Conservation (phyloP, 371 early-diverging fungal genomes). For the Rhizopus sp. region DNA sequence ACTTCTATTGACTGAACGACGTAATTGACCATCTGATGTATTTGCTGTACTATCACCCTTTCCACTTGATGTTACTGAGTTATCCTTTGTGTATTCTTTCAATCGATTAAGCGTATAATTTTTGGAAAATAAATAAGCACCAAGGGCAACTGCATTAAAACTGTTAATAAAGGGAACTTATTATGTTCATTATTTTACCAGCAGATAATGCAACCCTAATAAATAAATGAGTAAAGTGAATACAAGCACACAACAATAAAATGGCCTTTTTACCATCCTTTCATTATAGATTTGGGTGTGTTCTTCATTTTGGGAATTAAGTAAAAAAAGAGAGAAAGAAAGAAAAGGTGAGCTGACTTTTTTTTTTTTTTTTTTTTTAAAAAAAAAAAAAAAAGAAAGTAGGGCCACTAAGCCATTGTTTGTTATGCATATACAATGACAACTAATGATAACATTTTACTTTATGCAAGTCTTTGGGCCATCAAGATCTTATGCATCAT, state of each 20-base stretch:
- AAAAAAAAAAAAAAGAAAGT: too few species aligned
- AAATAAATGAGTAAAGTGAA: neutral
- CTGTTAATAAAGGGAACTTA: neutral
- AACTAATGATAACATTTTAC: too few species aligned
- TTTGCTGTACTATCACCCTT: neutral
- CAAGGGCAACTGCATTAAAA: slow-evolving; percentile 22
- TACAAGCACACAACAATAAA: neutral
- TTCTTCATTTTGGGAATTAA: slow-evolving; percentile 15
- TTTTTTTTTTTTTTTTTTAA: too few species aligned
- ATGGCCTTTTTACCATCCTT: slow-evolving; percentile 18
- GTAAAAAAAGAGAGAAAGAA: slow-evolving; percentile 4
- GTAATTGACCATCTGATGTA: neutral
- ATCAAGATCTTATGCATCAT: too few species aligned
- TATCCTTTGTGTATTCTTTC: slow-evolving; percentile 22
- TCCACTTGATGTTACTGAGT: slow-evolving; percentile 29
- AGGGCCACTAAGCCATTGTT: too few species aligned
- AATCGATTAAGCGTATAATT: slow-evolving; percentile 24
- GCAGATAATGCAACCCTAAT: slow-evolving; percentile 23
- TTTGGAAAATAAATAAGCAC: slow-evolving; percentile 20
- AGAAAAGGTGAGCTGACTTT: neutral
- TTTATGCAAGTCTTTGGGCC: too few species aligned
- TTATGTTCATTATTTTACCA: slow-evolving; percentile 14
- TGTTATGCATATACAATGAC: too few species aligned
- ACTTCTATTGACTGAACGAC: slow-evolving; percentile 3
- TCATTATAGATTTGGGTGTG: slow-evolving; percentile 23